Conservation (phyloP, 1,284 basidiomycete genomes). For the Pseudozyma sp. region DNA sequence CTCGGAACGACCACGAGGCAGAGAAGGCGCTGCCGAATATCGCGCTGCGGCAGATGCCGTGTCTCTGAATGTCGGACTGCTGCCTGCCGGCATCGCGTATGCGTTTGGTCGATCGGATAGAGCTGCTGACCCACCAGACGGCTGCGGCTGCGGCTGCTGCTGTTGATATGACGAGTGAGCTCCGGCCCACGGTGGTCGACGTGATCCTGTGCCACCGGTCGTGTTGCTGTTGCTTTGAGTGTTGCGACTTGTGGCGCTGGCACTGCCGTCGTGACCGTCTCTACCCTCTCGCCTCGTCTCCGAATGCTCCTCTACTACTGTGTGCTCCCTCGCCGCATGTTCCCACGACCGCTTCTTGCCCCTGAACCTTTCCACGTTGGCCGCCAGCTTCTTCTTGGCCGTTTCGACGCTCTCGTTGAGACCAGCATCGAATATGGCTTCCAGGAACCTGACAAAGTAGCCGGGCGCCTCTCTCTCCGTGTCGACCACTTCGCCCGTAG, state of each 20-base stretch:
- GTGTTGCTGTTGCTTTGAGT: not conserved
- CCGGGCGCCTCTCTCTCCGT: constrained; percentile 50
- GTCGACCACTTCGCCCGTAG: constrained; percentile 40
- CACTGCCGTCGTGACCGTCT: not conserved
- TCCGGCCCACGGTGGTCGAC: constrained; percentile 13
- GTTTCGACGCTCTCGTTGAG: constrained; percentile 38
- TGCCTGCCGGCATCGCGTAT: not conserved
- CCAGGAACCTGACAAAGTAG: constrained; percentile 41
- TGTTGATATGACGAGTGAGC: constrained; percentile 13
- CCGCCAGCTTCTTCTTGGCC: constrained; percentile 14
- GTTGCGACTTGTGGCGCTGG: not conserved
- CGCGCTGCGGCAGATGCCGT: constrained; percentile 27
- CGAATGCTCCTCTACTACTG: constrained; percentile 10
- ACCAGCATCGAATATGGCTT: constrained; percentile 37
- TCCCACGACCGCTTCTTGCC: constrained; percentile 6
- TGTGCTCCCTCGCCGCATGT: not conserved
- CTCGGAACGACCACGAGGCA: constrained; percentile 30
- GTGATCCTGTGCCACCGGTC: not conserved
- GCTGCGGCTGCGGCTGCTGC: constrained; percentile 5
- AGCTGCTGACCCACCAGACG: not conserved
- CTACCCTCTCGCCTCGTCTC: constrained; percentile 4
- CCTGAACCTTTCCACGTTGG: constrained; percentile 8
- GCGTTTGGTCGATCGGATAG: constrained; percentile 3
- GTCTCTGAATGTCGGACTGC: constrained; percentile 25
- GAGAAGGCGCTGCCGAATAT: constrained; percentile 19